Conservation (phyloP, 768 basidiomycete genomes). For the Rhodotorula babjevae region DNA sequence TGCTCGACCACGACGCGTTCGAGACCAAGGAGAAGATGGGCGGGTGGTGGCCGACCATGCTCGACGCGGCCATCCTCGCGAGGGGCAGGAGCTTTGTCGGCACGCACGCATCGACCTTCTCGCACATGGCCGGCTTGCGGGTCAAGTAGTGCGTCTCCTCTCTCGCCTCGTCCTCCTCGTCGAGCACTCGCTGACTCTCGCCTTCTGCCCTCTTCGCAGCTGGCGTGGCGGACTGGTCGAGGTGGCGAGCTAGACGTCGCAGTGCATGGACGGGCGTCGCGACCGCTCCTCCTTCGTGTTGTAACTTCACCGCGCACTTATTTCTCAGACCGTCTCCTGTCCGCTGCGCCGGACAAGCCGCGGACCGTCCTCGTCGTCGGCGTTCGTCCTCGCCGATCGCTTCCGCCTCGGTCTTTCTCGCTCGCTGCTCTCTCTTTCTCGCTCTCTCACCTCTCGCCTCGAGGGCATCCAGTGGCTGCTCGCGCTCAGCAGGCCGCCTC, state of each 20-base stretch:
- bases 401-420: background rate
- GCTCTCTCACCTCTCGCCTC: background rate
- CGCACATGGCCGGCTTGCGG: constrained; percentile 22
- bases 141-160: constrained; percentile 24
- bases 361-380: too few species aligned
- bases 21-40: constrained; percentile 19
- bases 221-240: constrained; percentile 33
- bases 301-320: background rate
- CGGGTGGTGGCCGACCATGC: constrained; percentile 29
- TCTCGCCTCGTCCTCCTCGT: background rate
- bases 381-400: too few species aligned
- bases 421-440: too few species aligned
- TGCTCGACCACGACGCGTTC: constrained; percentile 33
- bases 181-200: background rate
- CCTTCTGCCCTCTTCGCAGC: background rate
- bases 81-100: constrained; percentile 30
- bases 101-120: constrained; percentile 22
- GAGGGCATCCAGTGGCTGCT: too few species aligned
- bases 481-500: too few species aligned
- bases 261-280: background rate
- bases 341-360: too few species aligned
- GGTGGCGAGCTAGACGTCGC: background rate
- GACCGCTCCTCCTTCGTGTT: background rate
- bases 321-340: too few species aligned
- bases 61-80: constrained; percentile 29